Evolutionary conservation across 2,329 filamentous ascomycete species (phyloP).

Genomic region (Nothophoma quercina): DNA sequence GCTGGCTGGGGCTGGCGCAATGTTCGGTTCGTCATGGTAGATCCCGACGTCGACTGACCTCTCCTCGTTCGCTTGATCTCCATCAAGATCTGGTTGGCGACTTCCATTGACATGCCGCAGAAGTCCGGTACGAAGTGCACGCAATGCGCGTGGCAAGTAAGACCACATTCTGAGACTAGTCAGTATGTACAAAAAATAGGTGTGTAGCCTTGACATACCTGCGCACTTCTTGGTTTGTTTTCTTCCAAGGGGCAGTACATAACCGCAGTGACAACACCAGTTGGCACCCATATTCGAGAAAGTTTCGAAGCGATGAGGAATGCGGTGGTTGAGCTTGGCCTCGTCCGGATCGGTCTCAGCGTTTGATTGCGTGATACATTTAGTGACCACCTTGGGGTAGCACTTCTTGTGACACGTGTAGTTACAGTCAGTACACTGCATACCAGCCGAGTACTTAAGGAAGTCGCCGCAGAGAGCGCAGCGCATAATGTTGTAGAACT

Average conservation of each 20-base stretch:
- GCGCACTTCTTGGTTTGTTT: constrained; percentile 94
- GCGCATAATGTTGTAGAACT: constrained; percentile 99
- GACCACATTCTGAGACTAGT: constrained; percentile 75
- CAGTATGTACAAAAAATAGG: constrained; percentile 21
- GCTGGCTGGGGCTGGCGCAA: constrained; percentile 47
- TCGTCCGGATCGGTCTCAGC: constrained; percentile 98
- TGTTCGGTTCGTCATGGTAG: constrained; percentile 55
- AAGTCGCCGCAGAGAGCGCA: constrained; percentile 98
- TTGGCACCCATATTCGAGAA: constrained; percentile 98
- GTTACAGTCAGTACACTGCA: constrained; percentile 99
- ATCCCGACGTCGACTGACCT: constrained; percentile 63
- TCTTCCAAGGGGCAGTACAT: constrained; percentile 91
- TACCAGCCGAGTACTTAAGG: constrained; percentile 96
- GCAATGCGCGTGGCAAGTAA: constrained; percentile 90
- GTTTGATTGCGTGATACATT: constrained; percentile 99
- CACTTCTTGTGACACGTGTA: constrained; percentile 99
- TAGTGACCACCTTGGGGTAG: constrained; percentile 95
- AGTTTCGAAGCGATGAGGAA: constrained; percentile 95
- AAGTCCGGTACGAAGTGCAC: constrained; percentile 97
- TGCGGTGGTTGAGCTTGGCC: constrained; percentile 99
- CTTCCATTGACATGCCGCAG: constrained; percentile 98
- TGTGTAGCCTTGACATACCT: constrained; percentile 61
- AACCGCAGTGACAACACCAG: constrained; percentile 99
- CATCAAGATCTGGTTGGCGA: constrained; percentile 90
- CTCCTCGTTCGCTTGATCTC: constrained; percentile 83